A percentile compares a stretch with the other conserved stretches of the same genome.
These are phyloP conservation scores for Alternaria metachromatica DNA, from an alignment of 2,329 filamentous ascomycete genomes.

Conservation along the genomic window DNA sequence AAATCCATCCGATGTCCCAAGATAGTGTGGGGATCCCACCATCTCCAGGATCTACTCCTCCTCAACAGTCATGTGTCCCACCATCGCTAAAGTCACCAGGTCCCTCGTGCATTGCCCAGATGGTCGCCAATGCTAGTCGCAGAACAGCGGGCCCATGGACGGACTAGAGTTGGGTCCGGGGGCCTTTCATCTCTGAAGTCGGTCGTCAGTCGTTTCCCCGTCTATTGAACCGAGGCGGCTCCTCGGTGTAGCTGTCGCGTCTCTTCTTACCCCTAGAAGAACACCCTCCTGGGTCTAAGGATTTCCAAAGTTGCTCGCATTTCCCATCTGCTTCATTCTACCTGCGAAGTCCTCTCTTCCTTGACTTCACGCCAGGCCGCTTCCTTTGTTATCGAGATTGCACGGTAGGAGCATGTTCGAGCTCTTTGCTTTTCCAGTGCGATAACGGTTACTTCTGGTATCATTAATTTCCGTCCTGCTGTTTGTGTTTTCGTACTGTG, in stretches of 20 bases:
- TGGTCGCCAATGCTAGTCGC: neutral
- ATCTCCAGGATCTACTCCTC: slow-evolving; percentile 5
- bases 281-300: neutral
- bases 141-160: neutral
- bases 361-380: neutral
- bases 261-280: neutral
- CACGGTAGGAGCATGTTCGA: neutral
- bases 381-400: neutral
- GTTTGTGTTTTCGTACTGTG: neutral
- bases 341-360: neutral
- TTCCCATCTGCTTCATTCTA: neutral
- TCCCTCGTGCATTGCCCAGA: neutral
- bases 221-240: neutral
- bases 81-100: slow-evolving; percentile 1
- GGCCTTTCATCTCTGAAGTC: neutral
- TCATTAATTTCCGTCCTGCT: neutral
- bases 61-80: slow-evolving; percentile 12
- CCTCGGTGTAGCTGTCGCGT: neutral
- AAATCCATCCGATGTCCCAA: slow-evolving; percentile 1
- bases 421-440: neutral
- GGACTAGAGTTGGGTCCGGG: neutral
- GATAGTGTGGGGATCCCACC: slow-evolving; percentile 6
- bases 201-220: neutral
- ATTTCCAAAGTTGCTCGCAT: neutral
- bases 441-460: neutral